Base-by-base conservation (phyloP, 345 rosid species). In the Lepidium aucheri region DNA sequence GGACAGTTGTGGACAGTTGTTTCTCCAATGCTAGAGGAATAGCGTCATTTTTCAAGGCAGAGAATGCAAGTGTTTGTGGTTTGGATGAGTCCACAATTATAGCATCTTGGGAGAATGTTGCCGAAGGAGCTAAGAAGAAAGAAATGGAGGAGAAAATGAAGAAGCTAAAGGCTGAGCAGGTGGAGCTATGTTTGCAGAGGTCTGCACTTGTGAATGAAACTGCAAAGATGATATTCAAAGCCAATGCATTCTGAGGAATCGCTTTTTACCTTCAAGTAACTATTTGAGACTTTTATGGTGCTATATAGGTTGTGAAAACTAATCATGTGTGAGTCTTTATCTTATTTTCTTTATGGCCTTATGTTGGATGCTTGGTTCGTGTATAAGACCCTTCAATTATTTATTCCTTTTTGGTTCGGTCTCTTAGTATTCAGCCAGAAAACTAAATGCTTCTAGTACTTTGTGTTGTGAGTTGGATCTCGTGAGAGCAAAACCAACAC, bases 131-230 rank as follows among this genome's bases (percentile, higher is more conserved):
- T 0, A 65, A 81, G 65, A 81, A 65, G 65, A 68, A 7, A 8
- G 70, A 70, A 58, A 36, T 81, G 60, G 80, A 74, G 67, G 75
- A 63, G 13, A 81, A 57, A 28, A 53, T 70, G 81, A 70, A 74
- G 68, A 62, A 76, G 49, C 53, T 78, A 9, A 76, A 71, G 58
- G 72, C 56, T 1, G 75, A 44, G 35, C 74, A 73, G 61, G 41
- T 71, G 57, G 74, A 63, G 70, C 44, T 81, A 12, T 76, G 74
- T 57, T 34, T 81, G 67, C 68, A 68, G 69, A 70, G 82, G 33
- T 69, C 17, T 39, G 65, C 52, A 16, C 41, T 78, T 12, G 57
- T 81, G 15, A 56, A 13, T 1, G 72, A 67, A 6, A 61, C 78
- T 13, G 67, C 85, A 10, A 69, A 73, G 60, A 6, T 76, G 70